phyloP scores from a whole-genome alignment of 306 rosid genomes.

The Clitoria ternatea region DNA sequence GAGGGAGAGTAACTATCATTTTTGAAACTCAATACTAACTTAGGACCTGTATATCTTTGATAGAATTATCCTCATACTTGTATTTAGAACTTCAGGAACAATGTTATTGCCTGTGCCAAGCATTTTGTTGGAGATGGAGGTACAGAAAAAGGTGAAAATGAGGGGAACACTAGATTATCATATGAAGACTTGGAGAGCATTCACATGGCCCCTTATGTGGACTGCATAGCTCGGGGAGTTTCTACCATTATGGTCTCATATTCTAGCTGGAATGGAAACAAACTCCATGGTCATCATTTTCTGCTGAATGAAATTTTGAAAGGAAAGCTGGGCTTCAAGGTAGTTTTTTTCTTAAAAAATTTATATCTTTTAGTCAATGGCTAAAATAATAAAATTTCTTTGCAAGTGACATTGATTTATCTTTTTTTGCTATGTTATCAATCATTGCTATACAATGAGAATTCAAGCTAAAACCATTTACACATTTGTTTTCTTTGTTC shows the following conservation, averaged over 20 bases:
- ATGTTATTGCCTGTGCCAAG: conserved; percentile 70
- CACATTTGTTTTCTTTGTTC: background rate
- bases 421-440: background rate
- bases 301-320: conserved; percentile 66
- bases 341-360: conserved; percentile 15
- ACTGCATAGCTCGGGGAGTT: conserved; percentile 68
- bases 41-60: background rate
- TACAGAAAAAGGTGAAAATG: conserved; percentile 64
- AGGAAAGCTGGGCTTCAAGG: conserved; percentile 71
- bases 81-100: conserved; percentile 48
- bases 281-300: conserved; percentile 53
- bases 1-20: background rate
- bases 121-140: conserved; percentile 93
- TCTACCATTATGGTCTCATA: conserved; percentile 75
- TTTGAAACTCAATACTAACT: background rate
- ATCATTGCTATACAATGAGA: background rate
- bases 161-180: conserved; percentile 63
- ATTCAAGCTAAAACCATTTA: background rate
- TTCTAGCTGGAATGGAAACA: conserved; percentile 76
- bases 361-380: background rate
- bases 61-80: background rate
- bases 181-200: conserved; percentile 66
- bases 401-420: background rate
- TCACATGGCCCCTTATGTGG: conserved; percentile 71
- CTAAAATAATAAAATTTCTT: background rate